Conservation (phyloP, 2,329 filamentous ascomycete genomes). For the Xylaria sp. region DNA sequence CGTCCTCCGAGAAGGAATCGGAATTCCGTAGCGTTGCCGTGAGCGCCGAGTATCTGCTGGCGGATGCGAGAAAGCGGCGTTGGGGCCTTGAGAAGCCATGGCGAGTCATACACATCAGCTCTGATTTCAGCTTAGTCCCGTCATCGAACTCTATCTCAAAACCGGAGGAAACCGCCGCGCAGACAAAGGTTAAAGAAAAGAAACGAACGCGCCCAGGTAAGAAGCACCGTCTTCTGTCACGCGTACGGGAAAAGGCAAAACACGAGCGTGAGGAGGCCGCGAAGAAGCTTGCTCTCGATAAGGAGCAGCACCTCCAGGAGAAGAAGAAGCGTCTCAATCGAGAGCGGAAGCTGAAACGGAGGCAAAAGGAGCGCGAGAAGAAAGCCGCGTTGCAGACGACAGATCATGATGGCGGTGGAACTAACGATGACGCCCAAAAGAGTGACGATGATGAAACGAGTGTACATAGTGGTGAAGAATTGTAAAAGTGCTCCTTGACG, state of each 20-base stretch:
- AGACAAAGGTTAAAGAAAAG: slow-evolving; percentile 24
- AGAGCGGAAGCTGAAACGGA: slow-evolving; percentile 63
- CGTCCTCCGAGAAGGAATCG: slow-evolving; percentile 45
- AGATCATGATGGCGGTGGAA: slow-evolving; percentile 30
- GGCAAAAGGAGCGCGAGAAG: slow-evolving; percentile 62
- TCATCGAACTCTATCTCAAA: neutral
- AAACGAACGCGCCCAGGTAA: slow-evolving; percentile 57
- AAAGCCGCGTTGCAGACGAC: slow-evolving; percentile 48
- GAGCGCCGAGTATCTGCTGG: slow-evolving; percentile 56
- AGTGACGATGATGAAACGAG: neutral
- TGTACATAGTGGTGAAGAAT: neutral
- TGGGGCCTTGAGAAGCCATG: slow-evolving; percentile 68
- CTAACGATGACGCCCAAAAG: neutral
- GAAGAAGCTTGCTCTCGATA: slow-evolving; percentile 50
- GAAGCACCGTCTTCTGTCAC: slow-evolving; percentile 60
- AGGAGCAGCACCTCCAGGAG: slow-evolving; percentile 62
- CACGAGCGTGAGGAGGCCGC: slow-evolving; percentile 49
- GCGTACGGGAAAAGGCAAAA: slow-evolving; percentile 51
- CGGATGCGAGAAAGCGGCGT: slow-evolving; percentile 49
- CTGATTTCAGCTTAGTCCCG: slow-evolving; percentile 38
- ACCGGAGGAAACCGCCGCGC: neutral
- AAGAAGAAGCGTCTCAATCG: slow-evolving; percentile 68
- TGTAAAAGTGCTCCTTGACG: neutral
- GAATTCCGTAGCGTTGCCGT: slow-evolving; percentile 56
- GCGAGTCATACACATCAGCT: slow-evolving; percentile 56